Evolutionary conservation across 495 filamentous ascomycete species (phyloP).

Genomic region (Cairneyella variabilis): DNA sequence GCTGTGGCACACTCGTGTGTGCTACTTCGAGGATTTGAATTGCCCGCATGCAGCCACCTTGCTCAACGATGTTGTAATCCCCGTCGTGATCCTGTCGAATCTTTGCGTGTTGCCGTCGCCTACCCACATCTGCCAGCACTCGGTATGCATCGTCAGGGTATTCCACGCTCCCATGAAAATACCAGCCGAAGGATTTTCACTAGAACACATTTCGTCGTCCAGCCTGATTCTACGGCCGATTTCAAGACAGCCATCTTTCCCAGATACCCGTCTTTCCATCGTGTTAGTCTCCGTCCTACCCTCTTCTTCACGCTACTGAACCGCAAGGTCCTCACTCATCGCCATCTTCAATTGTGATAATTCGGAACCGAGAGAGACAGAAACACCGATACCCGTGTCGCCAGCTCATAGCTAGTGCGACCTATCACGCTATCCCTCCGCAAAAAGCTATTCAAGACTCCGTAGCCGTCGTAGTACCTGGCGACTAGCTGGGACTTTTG

Average conservation of each 20-base stretch:
- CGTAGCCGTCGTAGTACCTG: not conserved
- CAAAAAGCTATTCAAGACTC: not conserved
- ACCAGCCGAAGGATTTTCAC: not conserved
- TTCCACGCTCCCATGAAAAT: not conserved
- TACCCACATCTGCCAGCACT: conserved; percentile 12
- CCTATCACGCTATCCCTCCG: not conserved
- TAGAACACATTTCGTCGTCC: conserved; percentile 15
- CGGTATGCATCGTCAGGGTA: conserved; percentile 19
- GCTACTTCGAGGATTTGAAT: conserved; percentile 5
- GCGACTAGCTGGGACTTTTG: not conserved
- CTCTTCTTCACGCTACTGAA: not conserved
- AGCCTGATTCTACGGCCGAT: conserved; percentile 18
- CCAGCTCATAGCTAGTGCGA: not conserved
- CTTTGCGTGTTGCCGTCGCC: not conserved
- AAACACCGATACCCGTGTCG: not conserved
- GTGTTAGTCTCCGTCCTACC: not conserved
- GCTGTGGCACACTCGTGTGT: not conserved
- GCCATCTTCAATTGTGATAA: not conserved
- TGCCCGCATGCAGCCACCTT: conserved; percentile 19
- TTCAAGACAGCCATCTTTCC: not conserved
- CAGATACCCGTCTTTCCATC: not conserved
- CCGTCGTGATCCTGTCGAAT: conserved; percentile 4
- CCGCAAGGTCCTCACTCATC: no score
- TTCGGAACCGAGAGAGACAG: not conserved
- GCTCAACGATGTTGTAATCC: conserved; percentile 11